Percentiles rank a stretch among this genome's conserved stretches.
phyloP scores from a whole-genome alignment of 805 yeast genomes.

The Allodekkera sacchari region DNA sequence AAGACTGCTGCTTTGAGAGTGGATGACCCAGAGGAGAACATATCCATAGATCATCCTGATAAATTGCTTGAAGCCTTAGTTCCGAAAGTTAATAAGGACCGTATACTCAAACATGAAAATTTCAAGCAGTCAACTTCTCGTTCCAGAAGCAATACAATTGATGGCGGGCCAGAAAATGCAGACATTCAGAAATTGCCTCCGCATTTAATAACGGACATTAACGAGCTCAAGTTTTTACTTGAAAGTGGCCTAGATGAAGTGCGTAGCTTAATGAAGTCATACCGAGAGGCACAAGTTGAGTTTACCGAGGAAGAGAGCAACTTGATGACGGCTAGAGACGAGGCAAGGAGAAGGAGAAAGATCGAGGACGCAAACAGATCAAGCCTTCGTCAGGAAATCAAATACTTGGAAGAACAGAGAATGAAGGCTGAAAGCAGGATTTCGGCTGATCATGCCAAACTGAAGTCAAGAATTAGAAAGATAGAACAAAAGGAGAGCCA shows the following conservation, averaged over 20 bases:
- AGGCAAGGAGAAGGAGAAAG: conserved; percentile 30
- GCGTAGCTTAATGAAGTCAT: conserved; percentile 26
- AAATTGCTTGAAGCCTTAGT: conserved; percentile 27
- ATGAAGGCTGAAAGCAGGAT: conserved; percentile 28
- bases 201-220: conserved; percentile 30
- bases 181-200: conserved; percentile 14
- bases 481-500: conserved; percentile 28
- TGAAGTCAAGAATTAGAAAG: conserved; percentile 20
- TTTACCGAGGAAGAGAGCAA: conserved; percentile 30
- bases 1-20: conserved; percentile 24
- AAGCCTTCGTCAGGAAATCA: conserved; percentile 31
- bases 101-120: conserved; percentile 20
- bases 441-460: conserved; percentile 23
- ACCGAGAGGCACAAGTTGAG: conserved; percentile 25
- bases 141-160: conserved; percentile 29
- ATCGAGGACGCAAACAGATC: conserved; percentile 33
- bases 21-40: conserved; percentile 7
- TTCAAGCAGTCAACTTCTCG: conserved; percentile 21
- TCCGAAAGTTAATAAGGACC: conserved; percentile 24
- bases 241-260: conserved; percentile 36
- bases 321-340: conserved; percentile 26
- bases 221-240: conserved; percentile 32
- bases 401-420: conserved; percentile 33
- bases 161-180: conserved; percentile 11
- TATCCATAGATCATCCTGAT: conserved; percentile 30